Percentiles rank a stretch among this genome's conserved stretches.
phyloP scores from a whole-genome alignment of 2,329 filamentous ascomycete species.

The Sarocladium brachiariae region DNA sequence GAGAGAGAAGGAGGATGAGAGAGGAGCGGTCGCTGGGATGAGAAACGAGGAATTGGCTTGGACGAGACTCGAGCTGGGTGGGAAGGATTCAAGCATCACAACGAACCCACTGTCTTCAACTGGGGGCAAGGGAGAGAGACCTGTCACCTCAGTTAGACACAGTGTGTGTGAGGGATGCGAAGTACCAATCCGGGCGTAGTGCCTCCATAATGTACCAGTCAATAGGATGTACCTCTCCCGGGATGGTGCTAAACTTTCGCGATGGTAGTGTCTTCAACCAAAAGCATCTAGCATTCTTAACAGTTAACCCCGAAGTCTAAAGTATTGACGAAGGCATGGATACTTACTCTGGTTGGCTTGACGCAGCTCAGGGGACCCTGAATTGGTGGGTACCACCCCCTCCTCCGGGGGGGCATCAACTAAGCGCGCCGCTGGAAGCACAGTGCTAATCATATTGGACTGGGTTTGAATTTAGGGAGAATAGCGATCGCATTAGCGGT shows the following conservation, averaged over 20 bases:
- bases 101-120: not conserved
- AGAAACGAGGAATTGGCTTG: constrained; percentile 1
- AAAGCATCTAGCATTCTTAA: not conserved
- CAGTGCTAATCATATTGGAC: too few species aligned
- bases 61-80: not conserved
- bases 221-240: not conserved
- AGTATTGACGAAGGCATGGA: not conserved
- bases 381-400: too few species aligned
- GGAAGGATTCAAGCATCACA: too few species aligned
- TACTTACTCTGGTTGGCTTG: too few species aligned
- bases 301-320: not conserved
- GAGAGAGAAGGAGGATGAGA: not conserved
- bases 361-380: too few species aligned
- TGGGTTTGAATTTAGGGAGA: too few species aligned
- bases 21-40: not conserved
- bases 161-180: not conserved
- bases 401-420: too few species aligned
- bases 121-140: not conserved
- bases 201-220: not conserved
- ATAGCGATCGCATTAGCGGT: too few species aligned
- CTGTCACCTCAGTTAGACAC: not conserved
- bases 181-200: too few species aligned
- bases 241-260: not conserved
- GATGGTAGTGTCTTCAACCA: not conserved
- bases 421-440: too few species aligned